Evolutionary conservation across 2,329 filamentous ascomycete species (phyloP), one percentile per base, ranked within the genome.

Genomic region (Aspergillus japonicus): DNA sequence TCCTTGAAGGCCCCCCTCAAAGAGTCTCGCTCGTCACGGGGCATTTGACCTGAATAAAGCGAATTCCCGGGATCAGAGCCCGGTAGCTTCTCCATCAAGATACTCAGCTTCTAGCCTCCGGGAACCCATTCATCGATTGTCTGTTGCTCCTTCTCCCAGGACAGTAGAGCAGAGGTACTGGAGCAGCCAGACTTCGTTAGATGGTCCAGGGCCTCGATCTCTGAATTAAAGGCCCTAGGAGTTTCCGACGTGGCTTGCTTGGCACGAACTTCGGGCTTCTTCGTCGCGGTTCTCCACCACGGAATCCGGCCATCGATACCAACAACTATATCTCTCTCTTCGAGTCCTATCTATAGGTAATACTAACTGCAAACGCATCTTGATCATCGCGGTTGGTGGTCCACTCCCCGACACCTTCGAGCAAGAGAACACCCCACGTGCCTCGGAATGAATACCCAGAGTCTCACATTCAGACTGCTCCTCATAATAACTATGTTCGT

Each of bases 1-100:
- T 5, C 12, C 6, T 53, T 57, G 10, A 57, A 60, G 14, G 58
- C 53, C 11, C 1, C 6, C 3, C 53, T 19, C 1, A 60, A 16
- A 12, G 19, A 14, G 19, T 60, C 49, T 5, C 53, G 53, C 26
- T 60, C 53, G 7, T 21, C 33, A 16, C 39, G 48, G 12, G 24
- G 14, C 35, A 53, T 42, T 4, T n/a, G 21, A 26, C 50, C 14
- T 4, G 14, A 14, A 48, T 33, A 54, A 4, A 51, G 8, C 2
- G 47, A 29, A 3, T 44, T 53, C 7, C 24, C 48, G 1, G 11
- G 33, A 23, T 58, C 33, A 11, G 8, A 19, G 2, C 59, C 55
- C 11, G 50, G 55, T 8, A 61, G 2, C 35, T 11, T 16, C 50
- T 61, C 55, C 55, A 58, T 61, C 4, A 55, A 12, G 5, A 61